Evolutionary conservation across 2,329 filamentous ascomycete species (phyloP).

Genomic region (Cercospora sp.): DNA sequence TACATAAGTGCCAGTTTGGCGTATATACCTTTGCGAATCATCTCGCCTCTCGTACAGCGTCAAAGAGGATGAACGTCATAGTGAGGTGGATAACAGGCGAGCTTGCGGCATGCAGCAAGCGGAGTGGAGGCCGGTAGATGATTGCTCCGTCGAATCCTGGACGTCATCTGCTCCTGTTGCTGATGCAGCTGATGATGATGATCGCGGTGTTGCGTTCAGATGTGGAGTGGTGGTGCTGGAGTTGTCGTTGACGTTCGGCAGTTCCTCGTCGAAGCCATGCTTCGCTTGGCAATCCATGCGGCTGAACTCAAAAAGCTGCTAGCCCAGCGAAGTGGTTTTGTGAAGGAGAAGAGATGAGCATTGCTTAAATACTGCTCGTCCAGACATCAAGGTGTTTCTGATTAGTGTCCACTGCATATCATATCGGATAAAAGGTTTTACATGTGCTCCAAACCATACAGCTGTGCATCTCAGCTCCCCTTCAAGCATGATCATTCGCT

Average conservation of each 20-base stretch:
- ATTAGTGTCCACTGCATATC: neutral
- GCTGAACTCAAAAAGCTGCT: slow-evolving; percentile 2
- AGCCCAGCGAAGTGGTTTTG: too few relatives aligned
- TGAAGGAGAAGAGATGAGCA: too few relatives aligned
- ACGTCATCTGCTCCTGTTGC: slow-evolving; percentile 6
- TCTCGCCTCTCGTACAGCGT: neutral
- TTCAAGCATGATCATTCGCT: slow-evolving; percentile 34
- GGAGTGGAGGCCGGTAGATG: neutral
- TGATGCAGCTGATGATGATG: neutral
- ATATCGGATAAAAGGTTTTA: too few relatives aligned
- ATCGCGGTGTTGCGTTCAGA: neutral
- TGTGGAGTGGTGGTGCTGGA: neutral
- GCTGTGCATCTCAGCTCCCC: too few relatives aligned
- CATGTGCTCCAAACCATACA: too few relatives aligned
- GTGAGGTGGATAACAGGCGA: slow-evolving; percentile 15
- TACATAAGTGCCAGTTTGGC: neutral
- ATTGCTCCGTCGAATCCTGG: neutral
- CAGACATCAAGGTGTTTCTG: neutral
- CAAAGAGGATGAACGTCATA: slow-evolving; percentile 6
- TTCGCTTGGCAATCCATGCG: neutral
- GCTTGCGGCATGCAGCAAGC: neutral
- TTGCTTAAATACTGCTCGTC: neutral
- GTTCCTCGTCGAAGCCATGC: neutral
- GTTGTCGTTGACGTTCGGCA: neutral
- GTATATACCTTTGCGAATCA: neutral